Conservation (phyloP, 495 filamentous ascomycete species). For the Daldinia childiae region DNA sequence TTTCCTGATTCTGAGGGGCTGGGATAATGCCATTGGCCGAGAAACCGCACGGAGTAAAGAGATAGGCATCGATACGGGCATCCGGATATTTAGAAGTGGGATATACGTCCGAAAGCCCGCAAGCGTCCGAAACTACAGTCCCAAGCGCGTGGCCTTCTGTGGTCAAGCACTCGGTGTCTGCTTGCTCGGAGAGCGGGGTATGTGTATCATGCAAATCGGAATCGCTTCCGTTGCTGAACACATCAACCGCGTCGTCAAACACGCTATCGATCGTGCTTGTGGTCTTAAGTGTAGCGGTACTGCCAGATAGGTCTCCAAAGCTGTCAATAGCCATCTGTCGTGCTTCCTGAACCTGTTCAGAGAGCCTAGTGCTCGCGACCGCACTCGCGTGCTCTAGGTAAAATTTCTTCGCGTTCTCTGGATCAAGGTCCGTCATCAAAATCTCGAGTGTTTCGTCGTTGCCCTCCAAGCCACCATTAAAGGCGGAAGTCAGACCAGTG, state of each 20-base stretch:
- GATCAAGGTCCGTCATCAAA: constrained; percentile 97
- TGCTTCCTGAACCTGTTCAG: constrained; percentile 67
- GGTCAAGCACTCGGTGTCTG: constrained; percentile 75
- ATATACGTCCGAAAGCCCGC: constrained; percentile 90
- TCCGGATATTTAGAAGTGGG: constrained; percentile 87
- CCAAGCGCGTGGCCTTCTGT: constrained; percentile 96
- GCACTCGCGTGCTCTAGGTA: constrained; percentile 92
- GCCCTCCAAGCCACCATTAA: constrained; percentile 53
- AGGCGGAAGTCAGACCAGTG: constrained; percentile 73
- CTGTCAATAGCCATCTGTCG: constrained; percentile 61
- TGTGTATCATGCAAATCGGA: constrained; percentile 69
- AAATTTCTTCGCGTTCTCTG: constrained; percentile 93
- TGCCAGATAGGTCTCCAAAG: constrained; percentile 61
- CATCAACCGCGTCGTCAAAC: constrained; percentile 70
- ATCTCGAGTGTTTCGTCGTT: constrained; percentile 95
- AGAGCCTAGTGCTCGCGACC: constrained; percentile 82
- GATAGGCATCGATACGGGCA: constrained; percentile 92
- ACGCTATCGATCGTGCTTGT: constrained; percentile 41
- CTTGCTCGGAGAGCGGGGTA: constrained; percentile 64
- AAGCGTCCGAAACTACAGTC: constrained; percentile 89
- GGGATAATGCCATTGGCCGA: constrained; percentile 98
- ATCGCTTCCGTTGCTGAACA: constrained; percentile 76
- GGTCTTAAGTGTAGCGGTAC: constrained; percentile 49
- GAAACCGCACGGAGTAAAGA: constrained; percentile 97
- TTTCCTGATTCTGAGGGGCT: constrained; percentile 61